Percentiles rank a stretch among this genome's conserved stretches.
These are phyloP conservation scores for Claviceps citrina DNA, from an alignment of 2,329 filamentous ascomycete species.

Conservation along the genomic window DNA sequence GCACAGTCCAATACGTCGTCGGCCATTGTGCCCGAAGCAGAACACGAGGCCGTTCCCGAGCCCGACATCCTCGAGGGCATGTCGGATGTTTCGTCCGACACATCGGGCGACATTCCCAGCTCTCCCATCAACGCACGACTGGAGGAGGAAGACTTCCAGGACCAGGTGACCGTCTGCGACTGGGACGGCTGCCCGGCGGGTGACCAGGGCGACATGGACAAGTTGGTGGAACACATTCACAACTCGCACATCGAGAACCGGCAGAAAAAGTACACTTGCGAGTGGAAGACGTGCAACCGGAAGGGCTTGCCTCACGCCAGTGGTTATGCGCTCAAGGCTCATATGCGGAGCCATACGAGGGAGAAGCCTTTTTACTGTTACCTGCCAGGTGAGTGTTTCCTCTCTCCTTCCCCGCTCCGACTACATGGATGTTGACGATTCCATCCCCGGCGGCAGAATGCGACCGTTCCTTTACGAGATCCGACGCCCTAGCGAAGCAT, in stretches of 20 bases:
- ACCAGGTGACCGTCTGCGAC: slow-evolving; percentile 62
- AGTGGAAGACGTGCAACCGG: slow-evolving; percentile 79
- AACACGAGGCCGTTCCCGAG: slow-evolving; percentile 31
- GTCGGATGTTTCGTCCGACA: slow-evolving; percentile 77
- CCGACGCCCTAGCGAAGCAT: slow-evolving; percentile 90
- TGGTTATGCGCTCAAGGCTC: slow-evolving; percentile 87
- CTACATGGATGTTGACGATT: too few species aligned
- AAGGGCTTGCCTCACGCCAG: slow-evolving; percentile 89
- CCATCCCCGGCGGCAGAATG: slow-evolving; percentile 48
- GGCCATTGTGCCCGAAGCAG: slow-evolving; percentile 25
- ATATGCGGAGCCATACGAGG: slow-evolving; percentile 93
- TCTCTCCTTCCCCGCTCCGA: background rate
- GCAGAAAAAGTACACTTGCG: slow-evolving; percentile 95
- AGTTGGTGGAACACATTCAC: slow-evolving; percentile 69
- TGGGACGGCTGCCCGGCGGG: slow-evolving; percentile 63
- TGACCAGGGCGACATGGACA: slow-evolving; percentile 67
- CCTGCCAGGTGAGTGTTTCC: slow-evolving; percentile 55
- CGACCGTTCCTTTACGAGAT: slow-evolving; percentile 89
- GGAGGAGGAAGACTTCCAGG: slow-evolving; percentile 60
- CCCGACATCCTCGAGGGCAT: slow-evolving; percentile 40
- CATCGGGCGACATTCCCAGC: slow-evolving; percentile 67
- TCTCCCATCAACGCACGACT: slow-evolving; percentile 51
- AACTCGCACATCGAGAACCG: slow-evolving; percentile 85
- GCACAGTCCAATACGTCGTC: slow-evolving; percentile 31
- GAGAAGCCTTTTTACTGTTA: slow-evolving; percentile 98